These are phyloP conservation scores for Rhododendron kiyosumense DNA, from an alignment of 148 eudicot species.

Conservation along the genomic window DNA sequence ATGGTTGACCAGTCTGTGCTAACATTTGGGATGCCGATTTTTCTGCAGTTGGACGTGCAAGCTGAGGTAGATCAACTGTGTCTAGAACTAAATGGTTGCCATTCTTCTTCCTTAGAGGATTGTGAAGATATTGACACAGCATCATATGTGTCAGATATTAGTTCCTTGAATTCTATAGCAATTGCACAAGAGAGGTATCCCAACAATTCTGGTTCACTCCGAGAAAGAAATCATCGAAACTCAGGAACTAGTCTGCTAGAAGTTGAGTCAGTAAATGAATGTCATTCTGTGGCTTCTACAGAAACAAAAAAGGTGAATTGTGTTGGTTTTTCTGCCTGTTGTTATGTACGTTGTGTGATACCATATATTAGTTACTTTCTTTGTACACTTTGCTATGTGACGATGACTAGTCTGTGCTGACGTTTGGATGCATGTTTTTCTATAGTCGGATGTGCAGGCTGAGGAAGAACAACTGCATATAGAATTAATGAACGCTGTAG, in stretches of 20 bases:
- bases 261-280: constrained; percentile 11
- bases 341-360: too few relatives aligned
- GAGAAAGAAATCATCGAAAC: constrained; percentile 15
- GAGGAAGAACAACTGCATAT: constrained; percentile 56
- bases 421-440: background rate
- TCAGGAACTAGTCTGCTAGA: constrained; percentile 18
- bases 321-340: too few relatives aligned
- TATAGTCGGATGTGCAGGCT: constrained; percentile 52
- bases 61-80: constrained; percentile 59
- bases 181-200: constrained; percentile 13
- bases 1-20: background rate
- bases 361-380: too few relatives aligned
- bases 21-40: background rate
- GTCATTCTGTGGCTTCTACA: constrained; percentile 23
- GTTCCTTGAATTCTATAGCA: constrained; percentile 24
- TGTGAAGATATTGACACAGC: background rate
- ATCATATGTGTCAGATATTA: constrained; percentile 27
- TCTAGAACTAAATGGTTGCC: constrained; percentile 31
- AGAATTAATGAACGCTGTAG: constrained; percentile 51
- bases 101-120: constrained; percentile 12
- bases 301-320: too few relatives aligned
- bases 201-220: constrained; percentile 3
- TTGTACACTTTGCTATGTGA: too few relatives aligned
- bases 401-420: background rate
- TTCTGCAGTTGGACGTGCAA: constrained; percentile 42